These are phyloP conservation scores for Agaricus blazei DNA, from an alignment of 768 basidiomycete genomes.

Conservation along the genomic window DNA sequence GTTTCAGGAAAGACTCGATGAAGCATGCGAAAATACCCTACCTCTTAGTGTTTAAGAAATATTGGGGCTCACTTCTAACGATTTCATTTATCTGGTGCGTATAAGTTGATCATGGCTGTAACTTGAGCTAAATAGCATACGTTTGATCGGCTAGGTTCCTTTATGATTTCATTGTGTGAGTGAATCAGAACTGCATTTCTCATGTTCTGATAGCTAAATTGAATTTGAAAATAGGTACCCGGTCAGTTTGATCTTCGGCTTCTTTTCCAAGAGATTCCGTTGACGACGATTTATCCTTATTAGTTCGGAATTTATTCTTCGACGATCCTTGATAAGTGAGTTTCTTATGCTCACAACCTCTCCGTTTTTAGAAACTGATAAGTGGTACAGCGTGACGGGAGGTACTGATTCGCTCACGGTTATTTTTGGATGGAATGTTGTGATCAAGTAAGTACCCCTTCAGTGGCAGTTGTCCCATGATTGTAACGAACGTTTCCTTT, in stretches of 20 bases:
- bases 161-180: slow-evolving; percentile 75
- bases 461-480: not conserved
- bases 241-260: slow-evolving; percentile 31
- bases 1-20: slow-evolving; percentile 78
- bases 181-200: slow-evolving; percentile 10
- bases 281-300: not conserved
- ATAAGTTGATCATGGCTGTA: not conserved
- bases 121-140: not conserved
- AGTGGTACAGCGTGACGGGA: slow-evolving; percentile 49
- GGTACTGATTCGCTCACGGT: slow-evolving; percentile 43
- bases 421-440: slow-evolving; percentile 80
- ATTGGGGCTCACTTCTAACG: slow-evolving; percentile 70
- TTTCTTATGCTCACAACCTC: not conserved
- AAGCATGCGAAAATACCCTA: slow-evolving; percentile 72
- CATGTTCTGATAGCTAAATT: not conserved
- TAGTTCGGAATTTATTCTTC: slow-evolving; percentile 82
- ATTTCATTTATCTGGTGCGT: slow-evolving; percentile 72
- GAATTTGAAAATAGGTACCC: slow-evolving; percentile 44
- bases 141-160: slow-evolving; percentile 45
- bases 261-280: too few relatives aligned
- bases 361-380: not conserved
- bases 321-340: slow-evolving; percentile 63
- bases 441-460: slow-evolving; percentile 60
- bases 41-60: slow-evolving; percentile 68
- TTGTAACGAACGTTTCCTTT: not conserved